Evolutionary conservation across 495 filamentous ascomycete species (phyloP).

Genomic region (Aspergillus homomorphus): DNA sequence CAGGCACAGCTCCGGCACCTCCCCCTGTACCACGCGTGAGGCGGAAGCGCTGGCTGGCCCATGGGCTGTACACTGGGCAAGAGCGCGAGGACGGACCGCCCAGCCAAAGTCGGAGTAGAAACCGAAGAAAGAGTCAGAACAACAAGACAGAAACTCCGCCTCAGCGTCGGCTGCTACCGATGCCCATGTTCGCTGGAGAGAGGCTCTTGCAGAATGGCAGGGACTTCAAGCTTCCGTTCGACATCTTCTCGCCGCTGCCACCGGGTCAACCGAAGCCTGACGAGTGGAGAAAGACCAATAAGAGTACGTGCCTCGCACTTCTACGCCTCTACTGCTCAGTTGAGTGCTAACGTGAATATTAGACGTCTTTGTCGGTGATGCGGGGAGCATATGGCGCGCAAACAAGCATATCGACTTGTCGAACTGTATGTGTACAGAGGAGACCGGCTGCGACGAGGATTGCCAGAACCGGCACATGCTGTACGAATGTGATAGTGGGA

Average conservation of each 20-base stretch:
- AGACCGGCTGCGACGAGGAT: constrained; percentile 78
- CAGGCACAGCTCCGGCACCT: constrained; percentile 36
- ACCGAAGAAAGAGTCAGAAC: constrained; percentile 43
- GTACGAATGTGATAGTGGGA: constrained; percentile 90
- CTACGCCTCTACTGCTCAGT: no score
- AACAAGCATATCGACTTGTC: constrained; percentile 69
- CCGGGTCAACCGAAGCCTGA: constrained; percentile 84
- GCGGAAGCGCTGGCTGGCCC: constrained; percentile 69
- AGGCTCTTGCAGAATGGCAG: constrained; percentile 60
- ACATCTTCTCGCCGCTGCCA: constrained; percentile 82
- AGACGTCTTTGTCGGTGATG: constrained; percentile 93
- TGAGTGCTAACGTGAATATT: constrained; percentile 20
- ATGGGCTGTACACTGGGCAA: constrained; percentile 90
- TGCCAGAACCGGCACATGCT: constrained; percentile 96
- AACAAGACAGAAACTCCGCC: constrained; percentile 40
- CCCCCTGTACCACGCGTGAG: constrained; percentile 35
- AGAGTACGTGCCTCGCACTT: constrained; percentile 59
- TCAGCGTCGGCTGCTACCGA: constrained; percentile 51
- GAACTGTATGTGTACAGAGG: constrained; percentile 73
- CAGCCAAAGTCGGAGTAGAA: constrained; percentile 59
- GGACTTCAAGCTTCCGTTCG: constrained; percentile 85
- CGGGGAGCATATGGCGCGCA: constrained; percentile 79
- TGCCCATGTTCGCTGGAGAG: constrained; percentile 65
- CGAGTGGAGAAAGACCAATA: constrained; percentile 85
- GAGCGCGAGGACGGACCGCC: constrained; percentile 61